Evolutionary conservation across 306 rosid species (phyloP), one percentile per base, ranked within the genome.

Genomic region (Prunus dulcis): DNA sequence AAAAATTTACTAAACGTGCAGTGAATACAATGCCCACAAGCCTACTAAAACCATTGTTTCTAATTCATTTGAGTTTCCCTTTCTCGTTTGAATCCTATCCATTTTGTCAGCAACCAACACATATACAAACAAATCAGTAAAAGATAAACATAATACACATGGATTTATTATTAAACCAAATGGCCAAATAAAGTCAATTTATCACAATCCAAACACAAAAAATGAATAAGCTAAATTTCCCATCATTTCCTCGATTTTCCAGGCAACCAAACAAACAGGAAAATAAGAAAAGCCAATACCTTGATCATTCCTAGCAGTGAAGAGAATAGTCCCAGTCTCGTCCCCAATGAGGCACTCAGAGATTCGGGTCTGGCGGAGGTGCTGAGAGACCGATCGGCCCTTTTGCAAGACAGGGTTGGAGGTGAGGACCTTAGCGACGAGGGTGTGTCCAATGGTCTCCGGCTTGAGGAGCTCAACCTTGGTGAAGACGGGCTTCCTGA

Each of bases 281-380:
- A 12, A 9, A 58, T 7, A 25, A 10, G 4, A 34, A 12, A 10
- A 34, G 14, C 8, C 5, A n/a, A 47, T 64, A 91, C 97, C 97
- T 86, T 93, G 97, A 45, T 93, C 97, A 38, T 90, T 93, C 56
- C 93, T 84, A 20, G 97, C 97, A 65, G 97, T 93, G 82, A 93
- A 87, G 63, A 93, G 67, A 86, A 93, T 89, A 75, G 91, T 77
- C 53, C 86, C 97, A 4, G 96, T 93, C 78, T 93, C 96, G 51
- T 93, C 97, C 3, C 96, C 94, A 80, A 89, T 79, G 69, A 93
- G 86, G 84, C 94, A 93, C 89, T 93, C 97, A 0, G 96, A 87
- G 89, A 93, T 93, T 47, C 90, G 89, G 30, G 92, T 87, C 60
- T 91, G 96, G 10, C 97, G 96, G 69, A 84, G 80, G 71, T 80